phyloP scores from a whole-genome alignment of 768 basidiomycete genomes.

The Suillus weaverae region DNA sequence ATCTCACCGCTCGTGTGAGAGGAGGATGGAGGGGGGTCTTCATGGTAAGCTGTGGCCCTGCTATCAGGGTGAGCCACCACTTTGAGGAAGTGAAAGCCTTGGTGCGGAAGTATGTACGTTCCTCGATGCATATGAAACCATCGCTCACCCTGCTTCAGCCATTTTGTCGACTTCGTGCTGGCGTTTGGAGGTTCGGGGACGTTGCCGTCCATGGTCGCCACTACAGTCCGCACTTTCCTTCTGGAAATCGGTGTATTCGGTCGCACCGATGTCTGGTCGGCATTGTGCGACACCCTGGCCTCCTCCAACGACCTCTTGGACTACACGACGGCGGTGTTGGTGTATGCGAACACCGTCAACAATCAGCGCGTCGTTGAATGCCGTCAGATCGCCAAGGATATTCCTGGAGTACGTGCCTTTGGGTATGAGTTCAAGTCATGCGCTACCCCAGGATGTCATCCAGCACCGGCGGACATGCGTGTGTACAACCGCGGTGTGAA shows the following conservation, averaged over 20 bases:
- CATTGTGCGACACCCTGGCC: neutral
- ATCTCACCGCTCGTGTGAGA: too few relatives aligned
- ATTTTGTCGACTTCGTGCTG: neutral
- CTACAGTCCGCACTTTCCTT: neutral
- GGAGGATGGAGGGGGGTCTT: neutral
- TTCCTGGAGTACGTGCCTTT: neutral
- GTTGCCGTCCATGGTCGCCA: neutral
- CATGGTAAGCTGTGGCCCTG: neutral
- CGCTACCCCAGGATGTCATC: neutral
- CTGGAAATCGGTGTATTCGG: neutral
- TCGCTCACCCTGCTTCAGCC: neutral
- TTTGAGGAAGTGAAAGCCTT: too few relatives aligned
- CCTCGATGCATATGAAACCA: too few relatives aligned
- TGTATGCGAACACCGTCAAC: neutral
- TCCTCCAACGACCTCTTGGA: neutral
- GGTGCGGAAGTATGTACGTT: too few relatives aligned
- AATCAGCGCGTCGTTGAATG: too few relatives aligned
- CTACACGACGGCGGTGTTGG: neutral
- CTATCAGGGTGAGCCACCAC: neutral
- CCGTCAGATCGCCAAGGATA: neutral
- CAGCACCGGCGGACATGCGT: neutral
- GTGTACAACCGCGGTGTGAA: too few relatives aligned
- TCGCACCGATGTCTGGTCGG: neutral
- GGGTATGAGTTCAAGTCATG: neutral
- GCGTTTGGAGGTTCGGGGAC: constrained; percentile 1